A percentile compares a stretch with the other conserved stretches of the same genome.
Conservation (phyloP, 345 rosid species). For the Diplotaxis tenuifolia region DNA sequence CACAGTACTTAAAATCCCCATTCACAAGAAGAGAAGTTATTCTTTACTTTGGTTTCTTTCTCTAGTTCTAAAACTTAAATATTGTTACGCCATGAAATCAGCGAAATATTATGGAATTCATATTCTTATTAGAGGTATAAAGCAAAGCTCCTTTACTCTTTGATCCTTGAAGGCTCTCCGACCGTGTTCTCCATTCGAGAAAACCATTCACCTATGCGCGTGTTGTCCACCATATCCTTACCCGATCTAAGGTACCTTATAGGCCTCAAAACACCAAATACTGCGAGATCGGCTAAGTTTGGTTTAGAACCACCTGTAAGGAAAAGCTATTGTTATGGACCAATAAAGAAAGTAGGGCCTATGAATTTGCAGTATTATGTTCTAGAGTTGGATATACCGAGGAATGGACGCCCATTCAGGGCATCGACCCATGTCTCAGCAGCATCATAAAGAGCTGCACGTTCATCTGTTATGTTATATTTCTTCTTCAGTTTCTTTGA, state of each 20-base stretch:
- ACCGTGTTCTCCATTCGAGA: slow-evolving; percentile 67
- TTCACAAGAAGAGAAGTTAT: slow-evolving; percentile 23
- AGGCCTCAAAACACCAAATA: slow-evolving; percentile 89
- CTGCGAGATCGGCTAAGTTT: slow-evolving; percentile 90
- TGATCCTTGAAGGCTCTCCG: slow-evolving; percentile 60
- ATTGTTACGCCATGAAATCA: slow-evolving; percentile 22
- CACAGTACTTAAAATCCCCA: not conserved
- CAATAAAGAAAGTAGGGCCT: not conserved
- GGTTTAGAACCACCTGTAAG: slow-evolving; percentile 73
- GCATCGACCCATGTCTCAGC: slow-evolving; percentile 95
- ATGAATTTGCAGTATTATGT: not conserved
- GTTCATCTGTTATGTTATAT: slow-evolving; percentile 87
- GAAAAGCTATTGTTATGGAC: slow-evolving; percentile 3
- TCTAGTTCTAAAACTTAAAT: slow-evolving; percentile 7
- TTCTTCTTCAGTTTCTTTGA: slow-evolving; percentile 90
- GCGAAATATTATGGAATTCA: slow-evolving; percentile 11
- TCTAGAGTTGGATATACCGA: slow-evolving; percentile 43
- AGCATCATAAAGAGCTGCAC: slow-evolving; percentile 79
- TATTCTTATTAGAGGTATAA: slow-evolving; percentile 2
- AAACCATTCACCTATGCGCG: slow-evolving; percentile 84
- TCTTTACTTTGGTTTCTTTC: slow-evolving; percentile 23
- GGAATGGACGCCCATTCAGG: slow-evolving; percentile 63
- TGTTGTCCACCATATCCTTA: slow-evolving; percentile 87
- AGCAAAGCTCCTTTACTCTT: slow-evolving; percentile 34
- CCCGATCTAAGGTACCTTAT: slow-evolving; percentile 75